Evolutionary conservation across 2,329 filamentous ascomycete species (phyloP), one percentile per base, ranked within the genome.

Genomic region (Fusarium protoensiforme): DNA sequence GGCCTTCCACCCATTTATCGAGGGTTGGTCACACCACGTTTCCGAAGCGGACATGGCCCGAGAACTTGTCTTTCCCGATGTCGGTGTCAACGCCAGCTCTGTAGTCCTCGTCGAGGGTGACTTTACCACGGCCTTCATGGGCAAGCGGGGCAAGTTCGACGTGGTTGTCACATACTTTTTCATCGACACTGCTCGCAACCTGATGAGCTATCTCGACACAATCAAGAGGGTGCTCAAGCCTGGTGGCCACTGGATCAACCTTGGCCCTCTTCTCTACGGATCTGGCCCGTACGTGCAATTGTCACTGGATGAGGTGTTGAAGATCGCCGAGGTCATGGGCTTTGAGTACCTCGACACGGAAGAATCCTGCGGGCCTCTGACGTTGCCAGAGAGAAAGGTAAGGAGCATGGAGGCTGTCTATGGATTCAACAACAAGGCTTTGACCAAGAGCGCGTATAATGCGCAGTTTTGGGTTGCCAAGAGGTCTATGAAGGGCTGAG

Each of bases 101-200:
- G 84, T 89, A 0, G 68, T 88, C 1, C 81, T 89, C 0, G 81
- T 88, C 0, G 89, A 91, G 72, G 89, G 88, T 1, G 89, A 91
- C 72, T 91, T 91, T 69, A 87, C 85, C 0, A 85, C 84, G 0
- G 80, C 73, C 3, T 85, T 85, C 68, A 51, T 57, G 46, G 65
- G 75, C 4, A 41, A 78, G 1, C 58, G 69, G 0, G 74, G 75
- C 1, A 59, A 72, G 5, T 90, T 83, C 75, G 88, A 90, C 61
- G 81, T 84, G 1, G 78, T 91, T 0, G 78, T 89, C 0, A 90
- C 89, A 0, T 84, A 89, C 48, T 91, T 90, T 79, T 90, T 91
- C 79, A 90, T 91, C 71, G 89, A 91, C 74, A 91, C 88, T 0
- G 88, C 89, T 0, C 84, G 87, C 1, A 90, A 90, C 62, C 77